These are phyloP conservation scores for Paracoccidioides lutzii DNA, from an alignment of 2,329 filamentous ascomycete genomes.

Conservation along the genomic window DNA sequence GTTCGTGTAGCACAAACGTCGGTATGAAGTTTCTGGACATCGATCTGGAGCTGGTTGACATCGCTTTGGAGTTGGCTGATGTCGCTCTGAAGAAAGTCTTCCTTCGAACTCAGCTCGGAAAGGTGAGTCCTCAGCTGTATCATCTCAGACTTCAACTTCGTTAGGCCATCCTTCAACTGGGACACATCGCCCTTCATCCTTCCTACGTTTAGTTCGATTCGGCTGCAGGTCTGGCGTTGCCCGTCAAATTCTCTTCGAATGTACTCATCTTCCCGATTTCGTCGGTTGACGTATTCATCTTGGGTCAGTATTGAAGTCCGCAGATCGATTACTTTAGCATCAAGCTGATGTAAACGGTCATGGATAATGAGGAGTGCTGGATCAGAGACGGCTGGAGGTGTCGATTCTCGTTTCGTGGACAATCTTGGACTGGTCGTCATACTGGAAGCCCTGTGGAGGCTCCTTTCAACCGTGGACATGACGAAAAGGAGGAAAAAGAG, in stretches of 20 bases:
- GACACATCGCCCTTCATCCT: conserved; percentile 10
- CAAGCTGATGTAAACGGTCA: conserved; percentile 27
- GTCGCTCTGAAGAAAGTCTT: conserved; percentile 24
- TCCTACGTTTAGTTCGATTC: conserved; percentile 25
- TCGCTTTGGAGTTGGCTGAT: conserved; percentile 27
- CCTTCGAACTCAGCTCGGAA: conserved; percentile 22
- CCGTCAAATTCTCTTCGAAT: conserved; percentile 28
- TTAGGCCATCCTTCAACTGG: conserved; percentile 24
- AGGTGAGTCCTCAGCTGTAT: conserved; percentile 24
- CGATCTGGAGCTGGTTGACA: conserved; percentile 24
- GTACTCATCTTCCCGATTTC: conserved; percentile 28
- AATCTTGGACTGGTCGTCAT: conserved; percentile 26
- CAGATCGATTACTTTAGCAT: conserved; percentile 27
- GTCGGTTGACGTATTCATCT: conserved; percentile 27
- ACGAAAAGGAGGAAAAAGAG: conserved; percentile 13
- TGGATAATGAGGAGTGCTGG: conserved; percentile 25
- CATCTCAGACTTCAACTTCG: conserved; percentile 24
- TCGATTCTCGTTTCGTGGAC: conserved; percentile 23
- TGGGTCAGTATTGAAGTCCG: conserved; percentile 26
- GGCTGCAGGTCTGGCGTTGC: conserved; percentile 22
- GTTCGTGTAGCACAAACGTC: conserved; percentile 24
- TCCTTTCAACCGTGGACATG: conserved; percentile 24
- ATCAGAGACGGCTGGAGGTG: conserved; percentile 24
- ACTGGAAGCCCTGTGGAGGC: conserved; percentile 25
- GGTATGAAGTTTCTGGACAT: conserved; percentile 22